These are phyloP conservation scores for Isabelozyma heimii DNA, from an alignment of 805 yeast genomes.

Conservation along the genomic window DNA sequence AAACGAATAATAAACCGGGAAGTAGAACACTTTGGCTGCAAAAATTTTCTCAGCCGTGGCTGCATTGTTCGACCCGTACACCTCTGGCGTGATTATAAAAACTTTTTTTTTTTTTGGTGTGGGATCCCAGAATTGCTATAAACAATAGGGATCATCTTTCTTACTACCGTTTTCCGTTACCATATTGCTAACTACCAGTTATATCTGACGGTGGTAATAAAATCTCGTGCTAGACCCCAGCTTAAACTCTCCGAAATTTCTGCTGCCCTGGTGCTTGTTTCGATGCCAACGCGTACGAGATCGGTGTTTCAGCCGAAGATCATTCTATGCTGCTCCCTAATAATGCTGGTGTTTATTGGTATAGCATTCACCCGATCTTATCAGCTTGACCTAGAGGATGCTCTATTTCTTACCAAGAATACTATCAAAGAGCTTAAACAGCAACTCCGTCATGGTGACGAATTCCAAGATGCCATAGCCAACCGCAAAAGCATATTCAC, in stretches of 20 bases:
- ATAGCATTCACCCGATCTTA: constrained; percentile 1
- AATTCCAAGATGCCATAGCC: not conserved
- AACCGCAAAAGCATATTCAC: not conserved
- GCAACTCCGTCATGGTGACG: constrained; percentile 1
- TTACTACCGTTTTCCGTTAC: not conserved
- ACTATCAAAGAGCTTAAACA: constrained; percentile 19
- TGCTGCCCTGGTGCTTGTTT: not conserved
- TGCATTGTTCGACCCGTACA: not conserved
- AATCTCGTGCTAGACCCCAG: too few species aligned
- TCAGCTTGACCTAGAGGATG: constrained; percentile 19
- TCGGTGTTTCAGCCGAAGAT: not conserved
- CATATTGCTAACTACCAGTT: not conserved
- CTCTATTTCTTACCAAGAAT: constrained; percentile 22
- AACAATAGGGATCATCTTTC: not conserved
- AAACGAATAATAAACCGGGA: too few species aligned
- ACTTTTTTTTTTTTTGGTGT: not conserved
- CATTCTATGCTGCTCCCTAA: constrained; percentile 1
- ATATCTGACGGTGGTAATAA: too few species aligned
- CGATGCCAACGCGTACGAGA: not conserved
- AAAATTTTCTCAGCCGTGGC: not conserved
- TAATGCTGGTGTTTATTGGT: constrained; percentile 7
- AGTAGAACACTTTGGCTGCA: not conserved
- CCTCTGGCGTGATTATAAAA: not conserved
- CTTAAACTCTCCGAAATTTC: not conserved
- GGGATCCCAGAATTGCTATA: not conserved